Base-by-base conservation (phyloP, 352 stramenopile species). In the Phytophthora macrochlamydospora region DNA sequence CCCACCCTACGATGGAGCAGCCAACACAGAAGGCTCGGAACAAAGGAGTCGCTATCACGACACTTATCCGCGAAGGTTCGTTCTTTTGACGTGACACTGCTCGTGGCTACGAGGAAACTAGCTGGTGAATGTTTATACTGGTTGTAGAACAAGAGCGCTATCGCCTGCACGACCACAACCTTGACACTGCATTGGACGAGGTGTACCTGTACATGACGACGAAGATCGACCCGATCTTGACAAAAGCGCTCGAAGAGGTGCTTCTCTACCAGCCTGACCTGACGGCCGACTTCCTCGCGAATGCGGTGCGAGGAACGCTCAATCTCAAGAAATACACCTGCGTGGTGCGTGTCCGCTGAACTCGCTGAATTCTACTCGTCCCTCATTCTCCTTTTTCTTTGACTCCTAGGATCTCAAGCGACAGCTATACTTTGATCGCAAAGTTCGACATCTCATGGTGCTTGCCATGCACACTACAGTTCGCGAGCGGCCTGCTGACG, bases 261-360 rank as follows among this genome's bases (percentile, higher is more conserved):
- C 56, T 94, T 51, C 71, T 93, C 14, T 90, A 92, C 61, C 83
- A 92, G 40, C 84, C 86, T 3, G 86, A 94, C 50, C 86, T 91
- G 40, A 79, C 75, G 11, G 79, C 84, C 28, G 81, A 91, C 51
- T 93, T 91, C 48, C 65, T 94, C 9, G 81, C 84, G 2, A 76
- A 90, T 33, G 78, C 79, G 40, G 73, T 94, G 24, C 75, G 78
- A 38, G 83, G 79, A 13, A 90, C 81, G 50, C 71, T 94, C 53
- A 83, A 92, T 51, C 55, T 83, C 29, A 87, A 82, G 51, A 91
- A 89, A 46, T 92, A 89, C 73, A 89, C 87, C 54, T 91, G 87
- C 18, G 68, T 89, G 43, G 81, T 92, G 76, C 37, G 71, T 76
- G n/a, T 6, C 38, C 32, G 4, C 48, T 56, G 3, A 29, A 30